phyloP scores from a whole-genome alignment of 805 yeast genomes.

The Kodamaea nitidulidarum region DNA sequence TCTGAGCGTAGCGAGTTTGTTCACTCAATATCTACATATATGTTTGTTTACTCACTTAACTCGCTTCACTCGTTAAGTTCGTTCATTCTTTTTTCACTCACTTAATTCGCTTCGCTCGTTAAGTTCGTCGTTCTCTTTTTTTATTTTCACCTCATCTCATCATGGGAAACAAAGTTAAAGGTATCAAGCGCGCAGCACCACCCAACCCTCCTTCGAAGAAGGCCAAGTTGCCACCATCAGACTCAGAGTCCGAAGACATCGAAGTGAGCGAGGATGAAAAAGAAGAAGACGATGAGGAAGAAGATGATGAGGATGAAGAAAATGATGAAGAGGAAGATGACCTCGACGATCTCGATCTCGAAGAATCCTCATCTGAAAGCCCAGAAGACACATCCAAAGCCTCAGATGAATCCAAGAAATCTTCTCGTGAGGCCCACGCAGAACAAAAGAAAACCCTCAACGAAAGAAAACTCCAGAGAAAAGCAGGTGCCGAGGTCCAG shows the following conservation, averaged over 20 bases:
- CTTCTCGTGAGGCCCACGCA: conserved; percentile 66
- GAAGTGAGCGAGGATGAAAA: conserved; percentile 20
- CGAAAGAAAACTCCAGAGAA: conserved; percentile 84
- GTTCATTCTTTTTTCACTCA: too few species aligned
- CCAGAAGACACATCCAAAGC: conserved; percentile 13
- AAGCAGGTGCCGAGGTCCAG: conserved; percentile 82
- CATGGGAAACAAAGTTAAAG: conserved; percentile 10
- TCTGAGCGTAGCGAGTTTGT: too few species aligned
- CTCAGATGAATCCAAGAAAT: conserved; percentile 42
- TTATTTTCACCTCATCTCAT: conserved; percentile 1
- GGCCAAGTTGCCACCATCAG: conserved; percentile 23
- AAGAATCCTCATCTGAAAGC: conserved; percentile 11
- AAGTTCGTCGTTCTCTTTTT: too few species aligned
- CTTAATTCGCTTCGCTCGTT: too few species aligned
- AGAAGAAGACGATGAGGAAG: conserved; percentile 15
- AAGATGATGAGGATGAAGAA: conserved; percentile 24
- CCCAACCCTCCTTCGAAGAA: conserved; percentile 23
- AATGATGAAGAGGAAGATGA: conserved; percentile 16
- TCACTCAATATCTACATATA: too few species aligned
- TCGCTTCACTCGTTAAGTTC: too few species aligned
- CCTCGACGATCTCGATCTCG: conserved; percentile 13
- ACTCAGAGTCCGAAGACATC: conserved; percentile 27
- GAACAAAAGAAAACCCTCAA: conserved; percentile 75
- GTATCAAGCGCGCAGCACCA: conserved; percentile 10
- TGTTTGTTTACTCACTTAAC: too few species aligned